Base-by-base conservation (phyloP, 371 early-diverging fungal species). In the Mucor saturninus region DNA sequence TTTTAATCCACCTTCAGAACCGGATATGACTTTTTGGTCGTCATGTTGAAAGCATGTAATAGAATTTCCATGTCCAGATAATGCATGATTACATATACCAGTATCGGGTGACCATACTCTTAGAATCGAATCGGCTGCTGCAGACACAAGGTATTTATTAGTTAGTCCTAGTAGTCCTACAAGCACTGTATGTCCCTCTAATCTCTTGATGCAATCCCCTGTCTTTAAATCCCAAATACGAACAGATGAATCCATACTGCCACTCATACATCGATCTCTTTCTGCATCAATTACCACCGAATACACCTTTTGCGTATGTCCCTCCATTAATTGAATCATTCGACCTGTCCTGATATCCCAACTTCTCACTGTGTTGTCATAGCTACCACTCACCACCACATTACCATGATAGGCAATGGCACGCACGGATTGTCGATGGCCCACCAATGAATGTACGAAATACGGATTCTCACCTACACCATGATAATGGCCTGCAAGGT, bases 1-100 rank as follows among this genome's bases (percentile, higher is more conserved):
- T 69, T 96, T 97, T 29, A 98, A 78, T 0, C 91, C 92, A 11
- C 91, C 92, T 54, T 95, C 97, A 9, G 93, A 91, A 0, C 98
- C 97, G 26, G 93, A 93, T 6, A 97, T 93, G n/a, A 97, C 87
- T 59, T 93, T 94, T 21, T 84, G 72, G 13, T 84, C 84, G 64
- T 97, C 95, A 68, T 95, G 93, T 62, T 96, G 95, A 80, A 98
- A 93, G 61, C 96, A 96, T 1, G 97, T 98, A 56, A 97, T 97
- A 5, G 98, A 95, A 10, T 86, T 91, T 3, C 75, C 62, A 71
- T 96, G 95, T 11, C 81, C 81, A 6, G 82, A 81, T 28, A 96
- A 79, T 11, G 86, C 83, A 48, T 86, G 86, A 30, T 81, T 62
- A 69, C 91, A 91, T 14, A 84, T 81, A 9, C 92, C 92, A 13